A percentile compares a stretch with the other conserved stretches of the same genome.
Evolutionary conservation across 2,329 filamentous ascomycete genomes (phyloP).

Genomic region (Trichoderma pleuroti): DNA sequence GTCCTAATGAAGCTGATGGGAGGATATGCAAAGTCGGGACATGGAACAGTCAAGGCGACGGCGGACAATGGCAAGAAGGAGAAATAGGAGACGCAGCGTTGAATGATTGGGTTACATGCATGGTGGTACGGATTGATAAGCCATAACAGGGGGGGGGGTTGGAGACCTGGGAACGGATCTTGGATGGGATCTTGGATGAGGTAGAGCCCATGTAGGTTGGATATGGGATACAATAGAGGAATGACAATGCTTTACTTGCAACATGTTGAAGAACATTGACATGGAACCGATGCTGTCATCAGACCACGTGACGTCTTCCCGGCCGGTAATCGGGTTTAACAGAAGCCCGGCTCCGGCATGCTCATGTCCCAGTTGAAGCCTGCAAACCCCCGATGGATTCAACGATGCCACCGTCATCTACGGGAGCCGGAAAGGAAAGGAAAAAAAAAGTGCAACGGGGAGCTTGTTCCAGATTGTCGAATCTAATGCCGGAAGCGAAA

Average conservation of each 20-base stretch:
- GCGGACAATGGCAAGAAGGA: conserved; percentile 25
- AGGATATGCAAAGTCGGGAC: conserved; percentile 13
- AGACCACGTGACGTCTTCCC: conserved; percentile 8
- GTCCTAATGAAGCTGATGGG: conserved; percentile 56
- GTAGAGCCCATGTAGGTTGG: not conserved
- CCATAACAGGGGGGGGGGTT: not conserved
- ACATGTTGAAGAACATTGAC: not conserved
- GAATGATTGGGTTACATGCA: not conserved
- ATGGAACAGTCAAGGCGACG: conserved; percentile 2
- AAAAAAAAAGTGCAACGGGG: not conserved
- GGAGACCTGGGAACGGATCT: not conserved
- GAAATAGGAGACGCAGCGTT: conserved; percentile 16
- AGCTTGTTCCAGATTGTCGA: not conserved
- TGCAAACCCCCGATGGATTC: not conserved
- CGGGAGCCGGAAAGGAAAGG: not conserved
- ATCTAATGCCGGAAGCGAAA: not conserved
- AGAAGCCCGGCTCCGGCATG: not conserved
- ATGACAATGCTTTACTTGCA: not conserved
- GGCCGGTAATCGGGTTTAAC: conserved; percentile 9
- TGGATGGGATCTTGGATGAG: not conserved
- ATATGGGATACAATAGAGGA: not conserved
- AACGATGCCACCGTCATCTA: not conserved
- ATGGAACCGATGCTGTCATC: not conserved
- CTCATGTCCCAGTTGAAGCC: not conserved
- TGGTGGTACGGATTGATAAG: not conserved